These are phyloP conservation scores for Candida glucosophila DNA, from an alignment of 1,139 yeast species.

Conservation along the genomic window DNA sequence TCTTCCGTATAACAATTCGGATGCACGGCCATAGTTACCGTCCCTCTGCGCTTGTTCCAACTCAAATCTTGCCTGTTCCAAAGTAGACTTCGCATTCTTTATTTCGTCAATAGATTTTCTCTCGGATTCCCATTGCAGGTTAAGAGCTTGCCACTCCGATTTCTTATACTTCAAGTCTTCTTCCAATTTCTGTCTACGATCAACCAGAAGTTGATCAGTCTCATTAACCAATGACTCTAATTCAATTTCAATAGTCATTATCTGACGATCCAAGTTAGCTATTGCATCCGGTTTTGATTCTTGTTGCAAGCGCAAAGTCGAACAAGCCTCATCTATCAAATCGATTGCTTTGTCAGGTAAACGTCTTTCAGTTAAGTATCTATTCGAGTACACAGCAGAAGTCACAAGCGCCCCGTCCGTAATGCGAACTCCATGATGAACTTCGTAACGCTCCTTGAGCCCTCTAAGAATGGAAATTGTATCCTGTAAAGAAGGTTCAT, in stretches of 20 bases:
- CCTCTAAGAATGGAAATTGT: slow-evolving; percentile 91
- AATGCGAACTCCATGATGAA: slow-evolving; percentile 97
- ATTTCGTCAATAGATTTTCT: slow-evolving; percentile 64
- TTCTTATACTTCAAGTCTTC: slow-evolving; percentile 55
- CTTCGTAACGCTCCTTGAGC: slow-evolving; percentile 87
- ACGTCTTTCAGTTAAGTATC: slow-evolving; percentile 86
- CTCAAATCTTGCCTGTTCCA: slow-evolving; percentile 78
- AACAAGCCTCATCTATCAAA: slow-evolving; percentile 94
- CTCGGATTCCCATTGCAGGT: slow-evolving; percentile 82
- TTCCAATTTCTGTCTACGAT: slow-evolving; percentile 59
- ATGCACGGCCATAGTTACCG: slow-evolving; percentile 82
- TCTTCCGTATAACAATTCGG: slow-evolving; percentile 77
- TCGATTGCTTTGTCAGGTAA: slow-evolving; percentile 96
- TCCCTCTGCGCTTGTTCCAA: slow-evolving; percentile 76
- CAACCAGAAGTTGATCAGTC: slow-evolving; percentile 75
- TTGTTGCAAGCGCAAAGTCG: slow-evolving; percentile 86
- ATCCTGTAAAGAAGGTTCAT: slow-evolving; percentile 90
- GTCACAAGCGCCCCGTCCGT: slow-evolving; percentile 90
- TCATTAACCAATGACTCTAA: slow-evolving; percentile 89
- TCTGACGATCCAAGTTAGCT: slow-evolving; percentile 76
- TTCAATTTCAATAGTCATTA: slow-evolving; percentile 93
- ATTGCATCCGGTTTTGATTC: slow-evolving; percentile 96
- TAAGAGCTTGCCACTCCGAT: slow-evolving; percentile 58
- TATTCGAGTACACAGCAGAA: slow-evolving; percentile 82
- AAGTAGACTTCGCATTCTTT: slow-evolving; percentile 68